Evolutionary conservation across 2,329 filamentous ascomycete genomes (phyloP).

Genomic region (Lasiodiplodia sp.): DNA sequence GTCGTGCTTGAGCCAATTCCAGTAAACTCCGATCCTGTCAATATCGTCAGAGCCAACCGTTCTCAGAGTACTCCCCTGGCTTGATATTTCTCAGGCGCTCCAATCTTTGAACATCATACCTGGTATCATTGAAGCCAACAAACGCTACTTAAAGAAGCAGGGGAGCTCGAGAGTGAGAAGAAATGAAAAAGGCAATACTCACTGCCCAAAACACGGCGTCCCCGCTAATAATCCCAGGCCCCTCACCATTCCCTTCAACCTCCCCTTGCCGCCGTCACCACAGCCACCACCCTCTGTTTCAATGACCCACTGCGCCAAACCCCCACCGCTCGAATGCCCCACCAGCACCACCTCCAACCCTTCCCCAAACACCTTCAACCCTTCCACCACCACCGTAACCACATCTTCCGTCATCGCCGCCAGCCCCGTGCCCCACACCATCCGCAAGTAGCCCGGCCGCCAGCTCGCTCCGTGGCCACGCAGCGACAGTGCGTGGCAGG

Average conservation of each 20-base stretch:
- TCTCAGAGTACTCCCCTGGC: background rate
- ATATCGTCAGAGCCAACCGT: background rate
- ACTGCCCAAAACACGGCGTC: conserved; percentile 59
- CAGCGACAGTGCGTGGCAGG: conserved; percentile 61
- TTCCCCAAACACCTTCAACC: conserved; percentile 38
- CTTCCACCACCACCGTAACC: conserved; percentile 32
- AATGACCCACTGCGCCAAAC: conserved; percentile 59
- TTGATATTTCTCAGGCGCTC: background rate
- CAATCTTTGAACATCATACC: background rate
- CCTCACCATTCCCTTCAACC: conserved; percentile 47
- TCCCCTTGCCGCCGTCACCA: background rate
- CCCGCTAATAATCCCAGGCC: conserved; percentile 57
- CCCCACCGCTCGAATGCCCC: conserved; percentile 62
- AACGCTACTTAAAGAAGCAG: background rate
- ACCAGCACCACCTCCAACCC: conserved; percentile 53
- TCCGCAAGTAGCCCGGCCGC: conserved; percentile 57
- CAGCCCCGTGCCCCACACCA: conserved; percentile 57
- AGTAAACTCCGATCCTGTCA: conserved; percentile 49
- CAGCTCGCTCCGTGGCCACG: conserved; percentile 63
- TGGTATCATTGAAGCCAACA: background rate
- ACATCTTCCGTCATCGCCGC: conserved; percentile 55
- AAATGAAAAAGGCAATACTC: conserved; percentile 36
- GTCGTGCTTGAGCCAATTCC: conserved; percentile 57
- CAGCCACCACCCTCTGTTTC: conserved; percentile 38
- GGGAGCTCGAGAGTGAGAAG: conserved; percentile 3